Conservation (phyloP, 495 filamentous ascomycete species). For the Annulohypoxylon nitens region DNA sequence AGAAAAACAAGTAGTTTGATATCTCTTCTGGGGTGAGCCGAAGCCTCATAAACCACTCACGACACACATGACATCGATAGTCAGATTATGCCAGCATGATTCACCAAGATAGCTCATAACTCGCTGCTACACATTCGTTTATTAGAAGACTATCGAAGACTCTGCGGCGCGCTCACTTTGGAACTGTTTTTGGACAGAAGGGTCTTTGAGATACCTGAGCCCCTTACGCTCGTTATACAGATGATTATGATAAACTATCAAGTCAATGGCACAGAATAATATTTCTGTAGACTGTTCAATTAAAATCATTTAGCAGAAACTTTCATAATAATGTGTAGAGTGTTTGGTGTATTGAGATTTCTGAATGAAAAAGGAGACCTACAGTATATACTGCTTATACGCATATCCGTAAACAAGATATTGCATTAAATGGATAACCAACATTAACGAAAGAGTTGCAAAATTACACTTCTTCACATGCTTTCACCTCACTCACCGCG, state of each 20-base stretch:
- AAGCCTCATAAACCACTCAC: background rate
- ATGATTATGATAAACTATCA: background rate
- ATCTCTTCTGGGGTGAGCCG: no score
- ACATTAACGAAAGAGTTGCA: background rate
- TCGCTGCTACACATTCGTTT: background rate
- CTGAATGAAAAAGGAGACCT: background rate
- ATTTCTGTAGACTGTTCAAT: background rate
- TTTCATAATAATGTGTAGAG: background rate
- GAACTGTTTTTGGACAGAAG: no score
- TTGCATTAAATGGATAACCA: background rate
- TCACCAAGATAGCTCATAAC: no score
- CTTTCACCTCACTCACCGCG: background rate
- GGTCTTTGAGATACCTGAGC: background rate
- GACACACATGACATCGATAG: background rate
- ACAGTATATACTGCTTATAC: background rate
- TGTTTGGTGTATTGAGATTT: no score
- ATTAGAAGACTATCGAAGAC: background rate
- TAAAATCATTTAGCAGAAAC: background rate
- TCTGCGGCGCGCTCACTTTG: background rate
- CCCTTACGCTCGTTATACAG: background rate
- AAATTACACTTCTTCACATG: conserved; percentile 17
- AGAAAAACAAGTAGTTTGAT: background rate
- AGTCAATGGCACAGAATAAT: background rate
- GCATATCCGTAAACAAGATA: background rate
- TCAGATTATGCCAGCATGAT: background rate